Percentiles rank a stretch among this genome's conserved stretches.
These are phyloP conservation scores for Cenchrus americanus DNA, from an alignment of 176 grass and related monocot species.

Conservation along the genomic window DNA sequence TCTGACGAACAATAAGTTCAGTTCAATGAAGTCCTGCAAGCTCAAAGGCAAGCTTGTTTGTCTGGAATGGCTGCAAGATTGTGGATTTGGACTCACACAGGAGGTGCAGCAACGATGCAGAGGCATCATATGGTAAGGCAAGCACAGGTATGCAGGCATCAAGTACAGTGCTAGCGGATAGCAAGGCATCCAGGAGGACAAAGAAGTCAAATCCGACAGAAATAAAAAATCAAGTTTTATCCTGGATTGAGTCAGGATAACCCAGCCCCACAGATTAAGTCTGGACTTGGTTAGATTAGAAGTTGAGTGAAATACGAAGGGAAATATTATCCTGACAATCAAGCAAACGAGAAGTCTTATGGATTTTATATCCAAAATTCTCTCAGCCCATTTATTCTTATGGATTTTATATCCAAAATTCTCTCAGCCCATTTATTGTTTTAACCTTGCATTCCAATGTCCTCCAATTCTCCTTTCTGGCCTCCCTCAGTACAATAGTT, in stretches of 20 bases:
- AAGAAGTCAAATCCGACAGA: not conserved
- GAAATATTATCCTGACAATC: not conserved
- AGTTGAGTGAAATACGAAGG: conserved; percentile 1
- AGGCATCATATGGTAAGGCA: not conserved
- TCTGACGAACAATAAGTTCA: not conserved
- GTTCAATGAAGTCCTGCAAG: not conserved
- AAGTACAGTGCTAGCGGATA: not conserved
- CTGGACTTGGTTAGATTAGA: not conserved
- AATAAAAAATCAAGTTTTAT: not conserved
- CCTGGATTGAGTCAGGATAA: no score
- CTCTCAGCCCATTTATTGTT: not conserved
- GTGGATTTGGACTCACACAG: not conserved
- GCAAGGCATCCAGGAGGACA: not conserved
- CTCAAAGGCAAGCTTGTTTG: not conserved
- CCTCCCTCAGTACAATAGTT: not conserved
- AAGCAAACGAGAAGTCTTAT: not conserved
- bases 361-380: not conserved
- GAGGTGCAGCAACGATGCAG: not conserved
- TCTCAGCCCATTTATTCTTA: not conserved
- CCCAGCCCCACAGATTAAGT: not conserved
- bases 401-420: not conserved
- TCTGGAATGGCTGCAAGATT: not conserved
- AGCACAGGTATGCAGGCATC: not conserved
- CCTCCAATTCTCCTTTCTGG: not conserved
- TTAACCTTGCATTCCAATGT: not conserved